Conservation (phyloP, 169 alveolate species). For the Babesia gibsoni region DNA sequence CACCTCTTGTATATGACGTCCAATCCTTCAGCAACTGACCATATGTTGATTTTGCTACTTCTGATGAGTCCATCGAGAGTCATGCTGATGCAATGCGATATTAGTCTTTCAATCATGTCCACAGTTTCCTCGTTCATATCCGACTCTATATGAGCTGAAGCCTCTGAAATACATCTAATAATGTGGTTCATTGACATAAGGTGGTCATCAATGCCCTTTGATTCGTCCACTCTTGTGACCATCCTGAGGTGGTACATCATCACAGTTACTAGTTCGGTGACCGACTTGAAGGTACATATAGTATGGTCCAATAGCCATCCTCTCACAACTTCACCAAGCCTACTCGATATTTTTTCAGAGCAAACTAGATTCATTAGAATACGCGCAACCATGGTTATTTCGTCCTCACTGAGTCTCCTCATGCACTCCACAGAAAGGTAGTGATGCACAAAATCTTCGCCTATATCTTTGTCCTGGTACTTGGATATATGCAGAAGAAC, state of each 20-base stretch:
- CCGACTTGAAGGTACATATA: not conserved
- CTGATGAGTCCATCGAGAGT: not conserved
- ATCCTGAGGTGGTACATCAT: not conserved
- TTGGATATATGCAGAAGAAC: not conserved
- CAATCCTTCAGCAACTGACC: not conserved
- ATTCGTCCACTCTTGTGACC: not conserved
- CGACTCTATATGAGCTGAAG: not conserved
- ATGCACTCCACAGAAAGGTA: not conserved
- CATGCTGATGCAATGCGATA: not conserved
- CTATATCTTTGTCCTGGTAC: not conserved
- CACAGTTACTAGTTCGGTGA: not conserved
- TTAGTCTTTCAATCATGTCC: not conserved
- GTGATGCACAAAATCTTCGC: not conserved
- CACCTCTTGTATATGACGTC: not conserved
- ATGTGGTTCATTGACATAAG: not conserved
- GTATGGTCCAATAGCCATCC: not conserved
- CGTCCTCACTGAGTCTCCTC: not conserved
- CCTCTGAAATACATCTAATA: not conserved
- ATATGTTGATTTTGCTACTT: slow-evolving; percentile 17
- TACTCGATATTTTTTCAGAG: not conserved
- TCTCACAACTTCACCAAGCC: not conserved
- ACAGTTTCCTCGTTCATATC: not conserved
- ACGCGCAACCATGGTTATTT: not conserved
- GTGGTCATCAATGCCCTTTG: slow-evolving; percentile 12
- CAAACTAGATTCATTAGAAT: not conserved